These are phyloP conservation scores for Globisporangium ultimum DNA, from an alignment of 352 stramenopile species.

Conservation along the genomic window DNA sequence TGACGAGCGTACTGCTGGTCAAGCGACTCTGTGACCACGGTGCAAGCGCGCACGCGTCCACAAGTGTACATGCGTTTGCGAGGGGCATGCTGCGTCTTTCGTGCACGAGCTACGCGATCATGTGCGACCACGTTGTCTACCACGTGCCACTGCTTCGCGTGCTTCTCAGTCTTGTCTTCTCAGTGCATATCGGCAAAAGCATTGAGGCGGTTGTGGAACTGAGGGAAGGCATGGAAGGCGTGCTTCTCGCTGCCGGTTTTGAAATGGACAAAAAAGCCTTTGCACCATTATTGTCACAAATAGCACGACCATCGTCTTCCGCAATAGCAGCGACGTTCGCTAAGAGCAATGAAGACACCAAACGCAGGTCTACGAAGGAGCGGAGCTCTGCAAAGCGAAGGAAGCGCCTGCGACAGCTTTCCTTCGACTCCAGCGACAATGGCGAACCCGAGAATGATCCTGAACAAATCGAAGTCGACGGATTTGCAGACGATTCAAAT, in stretches of 20 bases:
- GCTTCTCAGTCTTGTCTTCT: constrained; percentile 39
- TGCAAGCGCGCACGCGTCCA: constrained; percentile 1
- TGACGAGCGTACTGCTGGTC: constrained; percentile 32
- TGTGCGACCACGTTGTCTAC: constrained; percentile 71
- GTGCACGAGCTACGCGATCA: constrained; percentile 32
- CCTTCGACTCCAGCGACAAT: neutral
- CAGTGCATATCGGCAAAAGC: constrained; percentile 18
- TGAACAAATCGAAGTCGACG: neutral
- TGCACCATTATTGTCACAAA: no score
- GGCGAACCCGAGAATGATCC: constrained; percentile 5
- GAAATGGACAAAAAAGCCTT: neutral
- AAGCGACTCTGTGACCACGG: constrained; percentile 37
- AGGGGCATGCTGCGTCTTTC: constrained; percentile 12
- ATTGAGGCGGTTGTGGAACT: constrained; percentile 26
- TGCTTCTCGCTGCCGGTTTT: constrained; percentile 41
- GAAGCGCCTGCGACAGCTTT: constrained; percentile 6
- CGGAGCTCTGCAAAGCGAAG: neutral
- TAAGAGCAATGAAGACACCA: neutral
- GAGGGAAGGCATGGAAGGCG: constrained; percentile 31
- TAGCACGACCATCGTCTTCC: neutral
- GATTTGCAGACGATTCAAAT: neutral
- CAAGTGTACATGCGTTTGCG: neutral
- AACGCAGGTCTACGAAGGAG: neutral
- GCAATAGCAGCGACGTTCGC: neutral
- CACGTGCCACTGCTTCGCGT: constrained; percentile 49